Conservation (phyloP, 148 eudicot species). For the Cornus controversa region DNA sequence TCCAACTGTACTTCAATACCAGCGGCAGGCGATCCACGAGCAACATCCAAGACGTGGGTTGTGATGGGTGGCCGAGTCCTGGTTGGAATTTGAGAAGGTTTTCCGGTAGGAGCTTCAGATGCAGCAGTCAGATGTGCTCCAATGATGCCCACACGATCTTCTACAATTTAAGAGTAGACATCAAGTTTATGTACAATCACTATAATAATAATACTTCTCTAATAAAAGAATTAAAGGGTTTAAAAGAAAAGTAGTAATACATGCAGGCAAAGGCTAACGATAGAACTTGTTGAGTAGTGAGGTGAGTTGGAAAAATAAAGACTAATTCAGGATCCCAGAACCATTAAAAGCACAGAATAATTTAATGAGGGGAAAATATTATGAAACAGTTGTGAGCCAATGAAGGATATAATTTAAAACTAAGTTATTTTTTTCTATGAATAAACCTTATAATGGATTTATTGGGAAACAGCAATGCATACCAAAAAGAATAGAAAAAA, state of each 20-base stretch:
- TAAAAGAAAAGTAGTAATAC: neutral
- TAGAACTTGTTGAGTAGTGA: neutral
- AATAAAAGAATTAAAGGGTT: neutral
- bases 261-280: neutral
- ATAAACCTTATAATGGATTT: neutral
- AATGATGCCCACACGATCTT: slow-evolving; percentile 81
- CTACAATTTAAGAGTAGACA: slow-evolving; percentile 44
- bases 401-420: neutral
- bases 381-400: neutral
- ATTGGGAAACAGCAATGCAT: neutral
- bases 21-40: slow-evolving; percentile 66
- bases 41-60: slow-evolving; percentile 78
- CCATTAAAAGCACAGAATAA: neutral
- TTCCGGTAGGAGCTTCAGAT: slow-evolving; percentile 28
- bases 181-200: neutral
- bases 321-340: neutral
- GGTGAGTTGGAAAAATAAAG: neutral
- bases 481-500: neutral
- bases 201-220: neutral
- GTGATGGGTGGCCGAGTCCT: slow-evolving; percentile 91
- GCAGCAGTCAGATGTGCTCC: slow-evolving; percentile 69
- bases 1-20: slow-evolving; percentile 77
- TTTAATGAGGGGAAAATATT: neutral
- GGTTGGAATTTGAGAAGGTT: slow-evolving; percentile 35
- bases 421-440: too few relatives aligned